Conservation (phyloP, 331 rosid genomes). For the Pyrus hybrid region DNA sequence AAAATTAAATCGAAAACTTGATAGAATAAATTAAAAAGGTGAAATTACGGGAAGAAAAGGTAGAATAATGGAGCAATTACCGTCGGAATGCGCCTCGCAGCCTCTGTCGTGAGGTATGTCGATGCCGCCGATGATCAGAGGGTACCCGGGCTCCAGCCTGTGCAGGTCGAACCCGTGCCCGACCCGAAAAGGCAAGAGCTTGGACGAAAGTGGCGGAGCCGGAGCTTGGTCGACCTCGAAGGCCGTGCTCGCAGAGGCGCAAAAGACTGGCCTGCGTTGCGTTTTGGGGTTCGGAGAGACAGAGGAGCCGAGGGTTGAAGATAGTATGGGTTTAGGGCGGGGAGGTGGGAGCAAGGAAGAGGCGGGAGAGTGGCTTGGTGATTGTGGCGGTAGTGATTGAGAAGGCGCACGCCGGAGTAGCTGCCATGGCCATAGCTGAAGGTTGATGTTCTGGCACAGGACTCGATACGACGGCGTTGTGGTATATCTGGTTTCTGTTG, state of each 20-base stretch:
- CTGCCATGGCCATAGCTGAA: slow-evolving; percentile 23
- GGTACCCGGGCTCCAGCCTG: no score
- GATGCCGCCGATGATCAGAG: no score
- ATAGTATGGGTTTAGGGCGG: background rate
- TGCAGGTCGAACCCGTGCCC: no score
- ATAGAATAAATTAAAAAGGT: background rate
- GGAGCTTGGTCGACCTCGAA: slow-evolving; percentile 19
- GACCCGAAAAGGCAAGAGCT: slow-evolving; percentile 67
- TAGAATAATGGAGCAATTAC: slow-evolving; percentile 17
- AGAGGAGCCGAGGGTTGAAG: background rate
- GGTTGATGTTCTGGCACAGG: background rate
- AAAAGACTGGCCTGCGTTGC: background rate
- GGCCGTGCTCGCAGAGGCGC: slow-evolving; percentile 19
- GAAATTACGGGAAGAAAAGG: background rate
- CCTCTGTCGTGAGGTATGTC: no score
- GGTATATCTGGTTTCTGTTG: background rate
- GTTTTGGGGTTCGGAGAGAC: slow-evolving; percentile 1
- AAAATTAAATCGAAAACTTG: background rate
- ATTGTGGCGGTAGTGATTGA: background rate
- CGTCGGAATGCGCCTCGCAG: no score
- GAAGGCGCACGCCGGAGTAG: slow-evolving; percentile 15
- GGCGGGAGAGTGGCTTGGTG: slow-evolving; percentile 3
- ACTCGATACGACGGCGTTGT: background rate
- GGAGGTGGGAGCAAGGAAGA: slow-evolving; percentile 4
- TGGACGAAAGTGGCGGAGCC: slow-evolving; percentile 41